A percentile compares a stretch with the other conserved stretches of the same genome.
Evolutionary conservation across 75 land plant genomes (phyloP).

Genomic region (Larix kaempferi): DNA sequence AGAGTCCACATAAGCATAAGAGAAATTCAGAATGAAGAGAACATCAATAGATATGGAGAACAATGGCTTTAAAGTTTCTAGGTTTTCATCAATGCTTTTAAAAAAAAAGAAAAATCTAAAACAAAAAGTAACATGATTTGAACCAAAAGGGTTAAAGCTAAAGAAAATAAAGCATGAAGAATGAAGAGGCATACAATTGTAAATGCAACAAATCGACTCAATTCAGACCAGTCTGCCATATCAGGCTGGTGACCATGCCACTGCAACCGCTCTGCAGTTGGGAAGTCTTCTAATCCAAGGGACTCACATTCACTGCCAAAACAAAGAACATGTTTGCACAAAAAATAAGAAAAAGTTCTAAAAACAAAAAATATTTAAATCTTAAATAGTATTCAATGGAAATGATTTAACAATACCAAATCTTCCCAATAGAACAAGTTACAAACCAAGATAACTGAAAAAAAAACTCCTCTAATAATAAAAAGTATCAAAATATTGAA

Average conservation of each 20-base stretch:
- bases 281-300: constrained; percentile 79
- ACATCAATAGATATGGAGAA: no score
- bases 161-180: neutral
- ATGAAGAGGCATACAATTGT: constrained; percentile 55
- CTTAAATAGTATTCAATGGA: no score
- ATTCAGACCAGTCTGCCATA: constrained; percentile 88
- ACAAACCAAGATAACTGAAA: no score
- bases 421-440: constrained; percentile 54
- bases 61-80: no score
- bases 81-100: no score
- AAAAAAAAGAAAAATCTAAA: no score
- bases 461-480: neutral
- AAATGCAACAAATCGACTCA: constrained; percentile 96
- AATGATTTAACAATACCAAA: constrained; percentile 52
- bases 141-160: neutral
- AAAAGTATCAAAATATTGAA: neutral
- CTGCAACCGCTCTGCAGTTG: constrained; percentile 73
- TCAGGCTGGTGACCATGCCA: constrained; percentile 90
- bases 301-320: constrained; percentile 72
- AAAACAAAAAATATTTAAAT: neutral
- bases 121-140: neutral
- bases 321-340: neutral
- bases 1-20: no score
- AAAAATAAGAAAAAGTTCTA: neutral
- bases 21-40: no score